Percentiles rank a stretch among this genome's conserved stretches.
Evolutionary conservation across 2,329 filamentous ascomycete genomes (phyloP).

Genomic region (Aureobasidium sp.): DNA sequence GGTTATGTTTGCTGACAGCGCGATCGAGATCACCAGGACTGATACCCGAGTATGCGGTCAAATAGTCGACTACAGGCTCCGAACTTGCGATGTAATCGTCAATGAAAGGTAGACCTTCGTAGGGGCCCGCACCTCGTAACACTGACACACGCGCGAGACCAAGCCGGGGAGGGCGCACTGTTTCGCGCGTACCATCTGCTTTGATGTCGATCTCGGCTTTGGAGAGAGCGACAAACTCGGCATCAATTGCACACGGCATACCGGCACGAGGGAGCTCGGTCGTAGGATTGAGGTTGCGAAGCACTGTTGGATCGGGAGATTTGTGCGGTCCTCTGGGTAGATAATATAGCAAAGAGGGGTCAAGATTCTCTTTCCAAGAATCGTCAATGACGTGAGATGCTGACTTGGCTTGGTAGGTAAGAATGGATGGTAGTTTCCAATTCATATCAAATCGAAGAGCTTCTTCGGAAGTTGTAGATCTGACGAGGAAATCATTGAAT

Average conservation of each 20-base stretch:
- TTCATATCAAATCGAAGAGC: conserved; percentile 80
- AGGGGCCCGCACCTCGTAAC: conserved; percentile 66
- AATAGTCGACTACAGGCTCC: conserved; percentile 88
- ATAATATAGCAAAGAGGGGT: conserved; percentile 72
- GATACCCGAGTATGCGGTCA: conserved; percentile 91
- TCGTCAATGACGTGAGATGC: conserved; percentile 76
- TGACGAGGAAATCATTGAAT: conserved; percentile 94
- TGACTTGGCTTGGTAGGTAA: conserved; percentile 76
- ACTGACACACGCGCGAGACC: conserved; percentile 91
- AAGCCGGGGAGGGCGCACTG: conserved; percentile 81
- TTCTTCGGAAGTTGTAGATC: conserved; percentile 69
- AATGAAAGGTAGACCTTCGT: conserved; percentile 81
- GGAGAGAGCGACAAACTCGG: conserved; percentile 89
- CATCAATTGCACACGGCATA: conserved; percentile 75
- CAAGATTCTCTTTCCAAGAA: conserved; percentile 75
- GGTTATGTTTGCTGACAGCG: conserved; percentile 66
- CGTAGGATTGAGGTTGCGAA: conserved; percentile 48
- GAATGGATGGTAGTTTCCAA: conserved; percentile 87
- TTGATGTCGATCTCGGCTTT: conserved; percentile 95
- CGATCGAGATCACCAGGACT: conserved; percentile 76
- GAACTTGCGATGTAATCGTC: conserved; percentile 94
- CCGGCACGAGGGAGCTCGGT: conserved; percentile 61
- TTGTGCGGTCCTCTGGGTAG: conserved; percentile 16
- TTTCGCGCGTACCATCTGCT: conserved; percentile 84
- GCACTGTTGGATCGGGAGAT: conserved; percentile 47